A percentile compares a stretch with the other conserved stretches of the same genome.
Evolutionary conservation across 225 moss, liverwort and hornwort species (phyloP).

Genomic region (Anthoceros angustus): DNA sequence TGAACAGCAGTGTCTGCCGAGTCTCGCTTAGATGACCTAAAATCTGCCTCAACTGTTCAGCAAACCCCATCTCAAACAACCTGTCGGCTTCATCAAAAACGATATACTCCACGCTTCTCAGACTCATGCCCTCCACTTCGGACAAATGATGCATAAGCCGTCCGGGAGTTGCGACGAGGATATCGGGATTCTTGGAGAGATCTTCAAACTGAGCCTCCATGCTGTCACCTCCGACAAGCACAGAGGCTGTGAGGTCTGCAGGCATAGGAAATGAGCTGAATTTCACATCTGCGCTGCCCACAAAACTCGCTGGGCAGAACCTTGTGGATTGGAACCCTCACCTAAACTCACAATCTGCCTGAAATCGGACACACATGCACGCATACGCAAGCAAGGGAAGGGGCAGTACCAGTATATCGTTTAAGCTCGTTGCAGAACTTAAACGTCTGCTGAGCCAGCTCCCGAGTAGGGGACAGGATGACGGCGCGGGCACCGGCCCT

Average conservation of each 20-base stretch:
- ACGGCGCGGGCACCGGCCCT: slow-evolving; percentile 72
- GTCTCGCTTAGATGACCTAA: slow-evolving; percentile 59
- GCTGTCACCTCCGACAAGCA: slow-evolving; percentile 90
- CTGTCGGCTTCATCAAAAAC: slow-evolving; percentile 95
- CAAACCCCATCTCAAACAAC: slow-evolving; percentile 89
- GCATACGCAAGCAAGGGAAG: too few species aligned
- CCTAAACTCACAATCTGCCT: too few species aligned
- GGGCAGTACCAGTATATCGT: slow-evolving; percentile 33
- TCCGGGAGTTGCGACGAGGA: slow-evolving; percentile 80
- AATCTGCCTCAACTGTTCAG: slow-evolving; percentile 81
- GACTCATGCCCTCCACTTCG: slow-evolving; percentile 79
- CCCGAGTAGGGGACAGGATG: slow-evolving; percentile 62
- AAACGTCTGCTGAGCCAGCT: slow-evolving; percentile 80
- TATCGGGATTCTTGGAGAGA: slow-evolving; percentile 72
- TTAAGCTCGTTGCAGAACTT: slow-evolving; percentile 92
- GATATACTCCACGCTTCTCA: slow-evolving; percentile 68
- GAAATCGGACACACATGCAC: too few species aligned
- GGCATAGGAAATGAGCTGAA: neutral
- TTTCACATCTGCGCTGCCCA: neutral
- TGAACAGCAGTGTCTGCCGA: slow-evolving; percentile 73
- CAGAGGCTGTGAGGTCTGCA: slow-evolving; percentile 46
- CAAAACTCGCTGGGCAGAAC: too few species aligned
- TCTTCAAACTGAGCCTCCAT: slow-evolving; percentile 97
- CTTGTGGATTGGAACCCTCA: too few species aligned
- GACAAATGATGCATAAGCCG: slow-evolving; percentile 95